Base-by-base conservation (phyloP, 2,329 filamentous ascomycete genomes). In the Exophiala aquamarina region DNA sequence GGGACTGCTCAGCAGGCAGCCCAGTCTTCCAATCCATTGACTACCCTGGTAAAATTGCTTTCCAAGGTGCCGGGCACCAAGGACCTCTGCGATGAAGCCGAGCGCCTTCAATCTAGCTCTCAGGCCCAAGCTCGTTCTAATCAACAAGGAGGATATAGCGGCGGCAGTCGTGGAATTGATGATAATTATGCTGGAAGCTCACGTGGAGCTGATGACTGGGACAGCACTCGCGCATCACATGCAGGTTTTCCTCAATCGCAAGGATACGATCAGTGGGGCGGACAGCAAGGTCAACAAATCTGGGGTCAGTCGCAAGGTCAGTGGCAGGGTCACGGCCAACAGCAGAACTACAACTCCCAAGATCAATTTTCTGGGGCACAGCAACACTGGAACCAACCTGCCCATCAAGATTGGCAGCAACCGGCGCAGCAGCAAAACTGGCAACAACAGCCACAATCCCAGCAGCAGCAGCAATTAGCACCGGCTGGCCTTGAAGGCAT, bases 61-160 rank as follows among this genome's bases (percentile, higher is more conserved):
- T 76, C 79, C 36, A 85, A 92, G 61, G 76, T 97, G 3, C 92
- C 92, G 2, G 83, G 71, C n/a, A 86, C 81, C 41, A 78, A 73
- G 38, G 83, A 80, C 5, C 81, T 89, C 49, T 83, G 85, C 32
- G 69, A 75, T 3, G 82, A 89, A 65, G 86, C 86, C 2, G 72
- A 79, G 55, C 71, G 76, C 35, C 73, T 90, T 36, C 78, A 84
- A 65, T 73, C 74, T 36, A 68, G 68, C 42, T 83, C 84, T 1
- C 78, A 79, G 39, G 78, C 78, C 1, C 83, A 88, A 65, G 81
- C 86, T 50, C 77, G 77, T 52, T 71, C 76, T 41, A 86, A 84
- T 62, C 55, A 65, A 11, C 62, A 64, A 37, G 62, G 64, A 37
- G 66, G 68, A 11, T 62, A 66, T 18, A 48, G 59, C 14, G 47